phyloP scores from a whole-genome alignment of 2,329 filamentous ascomycete genomes.

The Westerdykella ornata region DNA sequence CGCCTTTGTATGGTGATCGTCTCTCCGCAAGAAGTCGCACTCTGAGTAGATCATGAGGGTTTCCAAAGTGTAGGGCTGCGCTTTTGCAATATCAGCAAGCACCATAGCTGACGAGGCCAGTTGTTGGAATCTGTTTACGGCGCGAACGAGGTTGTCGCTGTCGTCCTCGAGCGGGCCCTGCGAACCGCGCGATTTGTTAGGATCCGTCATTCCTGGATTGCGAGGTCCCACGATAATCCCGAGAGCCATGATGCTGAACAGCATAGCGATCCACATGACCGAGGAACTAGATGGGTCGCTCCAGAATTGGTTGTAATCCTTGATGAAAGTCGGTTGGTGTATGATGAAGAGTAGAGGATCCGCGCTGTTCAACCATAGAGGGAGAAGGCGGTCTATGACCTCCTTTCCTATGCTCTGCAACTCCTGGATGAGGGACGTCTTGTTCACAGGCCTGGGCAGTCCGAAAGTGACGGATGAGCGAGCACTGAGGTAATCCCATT shows the following conservation, averaged over 20 bases:
- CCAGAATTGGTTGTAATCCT: slow-evolving; percentile 23
- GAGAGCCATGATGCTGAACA: slow-evolving; percentile 16
- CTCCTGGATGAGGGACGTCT: slow-evolving; percentile 15
- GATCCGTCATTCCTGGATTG: slow-evolving; percentile 14
- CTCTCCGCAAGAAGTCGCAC: slow-evolving; percentile 17
- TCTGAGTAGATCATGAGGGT: slow-evolving; percentile 11
- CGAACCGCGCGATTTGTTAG: slow-evolving; percentile 6
- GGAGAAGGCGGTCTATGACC: slow-evolving; percentile 21
- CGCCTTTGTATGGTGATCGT: slow-evolving; percentile 18
- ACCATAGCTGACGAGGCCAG: slow-evolving; percentile 22
- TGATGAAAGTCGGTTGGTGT: slow-evolving; percentile 19
- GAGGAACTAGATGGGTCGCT: slow-evolving; percentile 10
- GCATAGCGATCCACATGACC: slow-evolving; percentile 18
- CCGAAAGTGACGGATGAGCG: slow-evolving; percentile 19
- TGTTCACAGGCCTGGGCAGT: slow-evolving; percentile 14
- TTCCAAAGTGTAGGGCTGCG: slow-evolving; percentile 18
- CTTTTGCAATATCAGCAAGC: slow-evolving; percentile 21
- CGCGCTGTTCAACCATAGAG: slow-evolving; percentile 19
- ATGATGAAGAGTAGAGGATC: slow-evolving; percentile 21
- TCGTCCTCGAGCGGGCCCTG: slow-evolving; percentile 5
- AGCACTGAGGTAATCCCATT: slow-evolving; percentile 12
- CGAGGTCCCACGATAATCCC: slow-evolving; percentile 19
- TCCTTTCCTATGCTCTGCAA: slow-evolving; percentile 16
- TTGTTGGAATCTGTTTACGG: slow-evolving; percentile 15
- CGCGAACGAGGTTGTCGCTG: slow-evolving; percentile 5